Conservation (phyloP, 306 rosid species). For the Quercus cerris region DNA sequence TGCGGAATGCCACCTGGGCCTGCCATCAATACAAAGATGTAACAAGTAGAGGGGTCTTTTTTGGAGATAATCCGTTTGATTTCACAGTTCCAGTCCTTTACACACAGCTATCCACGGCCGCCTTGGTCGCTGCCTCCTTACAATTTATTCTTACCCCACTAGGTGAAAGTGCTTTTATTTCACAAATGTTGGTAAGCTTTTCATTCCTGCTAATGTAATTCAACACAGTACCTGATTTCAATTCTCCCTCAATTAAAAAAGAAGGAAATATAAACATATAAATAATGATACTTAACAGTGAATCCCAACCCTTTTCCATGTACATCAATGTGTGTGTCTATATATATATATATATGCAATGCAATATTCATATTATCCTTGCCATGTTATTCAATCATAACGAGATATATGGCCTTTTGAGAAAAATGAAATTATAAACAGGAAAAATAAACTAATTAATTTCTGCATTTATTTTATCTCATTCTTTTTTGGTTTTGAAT, state of each 20-base stretch:
- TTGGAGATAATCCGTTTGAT: slow-evolving; percentile 36
- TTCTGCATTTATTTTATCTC: neutral
- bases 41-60: slow-evolving; percentile 38
- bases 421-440: neutral
- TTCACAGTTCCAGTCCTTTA: slow-evolving; percentile 14
- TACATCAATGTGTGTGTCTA: no score
- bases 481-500: neutral
- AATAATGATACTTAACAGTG: no score
- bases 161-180: slow-evolving; percentile 40
- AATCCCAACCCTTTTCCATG: no score
- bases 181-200: slow-evolving; percentile 50
- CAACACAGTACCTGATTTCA: neutral
- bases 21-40: slow-evolving; percentile 10
- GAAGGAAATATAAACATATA: no score
- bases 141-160: slow-evolving; percentile 42
- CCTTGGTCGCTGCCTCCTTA: slow-evolving; percentile 21
- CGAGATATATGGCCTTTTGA: neutral
- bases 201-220: no score
- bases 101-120: slow-evolving; percentile 33
- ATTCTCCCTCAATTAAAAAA: neutral
- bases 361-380: neutral
- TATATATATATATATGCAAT: no score
- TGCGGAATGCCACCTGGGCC: neutral
- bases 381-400: neutral
- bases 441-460: neutral